A percentile compares a stretch with the other conserved stretches of the same genome.
Evolutionary conservation across 2,329 filamentous ascomycete genomes (phyloP).

Genomic region (Plenodomus lindquistii): DNA sequence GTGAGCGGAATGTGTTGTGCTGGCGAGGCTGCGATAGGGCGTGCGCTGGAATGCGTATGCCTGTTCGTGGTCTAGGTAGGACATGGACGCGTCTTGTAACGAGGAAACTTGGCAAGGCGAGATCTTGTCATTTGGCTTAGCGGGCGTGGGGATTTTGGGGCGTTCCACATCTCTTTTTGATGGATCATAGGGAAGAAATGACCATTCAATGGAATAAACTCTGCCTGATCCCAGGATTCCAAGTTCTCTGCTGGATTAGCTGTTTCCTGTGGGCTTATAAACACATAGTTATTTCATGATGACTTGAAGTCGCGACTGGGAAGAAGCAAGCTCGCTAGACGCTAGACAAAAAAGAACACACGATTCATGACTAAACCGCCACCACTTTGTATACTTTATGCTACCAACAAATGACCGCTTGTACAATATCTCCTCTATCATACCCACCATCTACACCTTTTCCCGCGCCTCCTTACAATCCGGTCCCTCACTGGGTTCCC

Average conservation of each 20-base stretch:
- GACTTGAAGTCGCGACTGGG: neutral
- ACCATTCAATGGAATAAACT: conserved; percentile 2
- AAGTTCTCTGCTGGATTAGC: neutral
- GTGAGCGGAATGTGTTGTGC: conserved; percentile 47
- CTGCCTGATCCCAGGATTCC: neutral
- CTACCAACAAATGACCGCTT: too few relatives aligned
- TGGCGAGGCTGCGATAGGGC: neutral
- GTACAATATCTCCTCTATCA: too few relatives aligned
- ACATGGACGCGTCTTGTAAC: neutral
- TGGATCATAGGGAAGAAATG: conserved; percentile 23
- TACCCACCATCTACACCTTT: too few relatives aligned
- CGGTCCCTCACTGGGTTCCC: conserved; percentile 39
- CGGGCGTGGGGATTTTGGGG: conserved; percentile 26
- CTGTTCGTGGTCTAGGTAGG: neutral
- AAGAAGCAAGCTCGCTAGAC: neutral
- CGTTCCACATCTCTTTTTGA: too few relatives aligned
- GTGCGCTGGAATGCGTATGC: neutral
- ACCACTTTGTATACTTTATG: too few relatives aligned
- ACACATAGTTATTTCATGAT: neutral
- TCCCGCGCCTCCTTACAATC: neutral
- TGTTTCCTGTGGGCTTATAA: neutral
- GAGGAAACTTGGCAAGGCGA: conserved; percentile 3
- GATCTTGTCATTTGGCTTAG: conserved; percentile 26
- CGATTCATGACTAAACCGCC: conserved; percentile 7
- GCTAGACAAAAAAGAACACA: conserved; percentile 12